phyloP scores from a whole-genome alignment of 2,329 filamentous ascomycete species.

The Hypomyces perniciosus region DNA sequence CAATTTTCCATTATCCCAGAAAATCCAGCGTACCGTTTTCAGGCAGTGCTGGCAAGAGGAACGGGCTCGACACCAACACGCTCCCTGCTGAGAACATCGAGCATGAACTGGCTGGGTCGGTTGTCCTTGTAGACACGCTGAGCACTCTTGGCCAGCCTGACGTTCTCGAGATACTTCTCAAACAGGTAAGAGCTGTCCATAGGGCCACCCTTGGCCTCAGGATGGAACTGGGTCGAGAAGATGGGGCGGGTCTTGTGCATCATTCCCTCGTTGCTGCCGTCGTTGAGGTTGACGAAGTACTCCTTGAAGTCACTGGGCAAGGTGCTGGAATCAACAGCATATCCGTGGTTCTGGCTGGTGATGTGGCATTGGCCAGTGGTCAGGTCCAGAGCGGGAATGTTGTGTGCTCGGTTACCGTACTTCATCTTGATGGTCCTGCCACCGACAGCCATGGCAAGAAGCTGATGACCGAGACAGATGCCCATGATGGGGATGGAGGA shows the following conservation, averaged over 20 bases:
- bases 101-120: constrained; percentile 77
- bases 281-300: constrained; percentile 98
- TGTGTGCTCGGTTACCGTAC: constrained; percentile 98
- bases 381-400: constrained; percentile 91
- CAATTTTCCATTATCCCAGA: background rate
- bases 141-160: constrained; percentile 80
- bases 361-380: constrained; percentile 98
- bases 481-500: constrained; percentile 93
- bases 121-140: constrained; percentile 78
- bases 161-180: constrained; percentile 89
- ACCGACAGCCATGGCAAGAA: constrained; percentile 82
- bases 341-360: constrained; percentile 97
- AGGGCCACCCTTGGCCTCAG: constrained; percentile 94
- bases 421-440: constrained; percentile 94
- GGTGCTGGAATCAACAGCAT: constrained; percentile 82
- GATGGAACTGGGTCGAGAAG: constrained; percentile 98
- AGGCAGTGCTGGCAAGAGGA: constrained; percentile 48
- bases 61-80: constrained; percentile 77
- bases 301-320: constrained; percentile 87
- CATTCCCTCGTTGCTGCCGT: constrained; percentile 94
- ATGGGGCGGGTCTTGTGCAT: constrained; percentile 95
- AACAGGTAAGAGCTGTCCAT: constrained; percentile 95
- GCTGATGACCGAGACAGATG: constrained; percentile 95
- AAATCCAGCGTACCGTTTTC: constrained; percentile 7
- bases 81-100: constrained; percentile 89